phyloP scores from a whole-genome alignment of 441 rosid species.

The Pelargonium myrrhifolium region DNA sequence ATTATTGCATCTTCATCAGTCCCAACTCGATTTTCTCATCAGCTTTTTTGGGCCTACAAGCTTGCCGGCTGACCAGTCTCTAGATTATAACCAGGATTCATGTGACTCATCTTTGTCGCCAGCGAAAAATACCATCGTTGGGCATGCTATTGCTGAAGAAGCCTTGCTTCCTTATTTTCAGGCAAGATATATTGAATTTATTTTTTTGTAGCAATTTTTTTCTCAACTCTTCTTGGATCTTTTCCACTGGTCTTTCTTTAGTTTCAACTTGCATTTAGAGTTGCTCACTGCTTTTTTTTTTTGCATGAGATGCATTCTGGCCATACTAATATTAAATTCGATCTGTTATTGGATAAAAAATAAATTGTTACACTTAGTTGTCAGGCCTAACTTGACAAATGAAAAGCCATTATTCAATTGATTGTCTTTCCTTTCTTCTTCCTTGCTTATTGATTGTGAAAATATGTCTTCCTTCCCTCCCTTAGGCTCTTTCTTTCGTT shows the following conservation, averaged over 20 bases:
- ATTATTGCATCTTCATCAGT: conserved; percentile 87
- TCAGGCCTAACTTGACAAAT: too few relatives aligned
- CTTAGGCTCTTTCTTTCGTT: conserved; percentile 4
- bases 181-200: conserved; percentile 36
- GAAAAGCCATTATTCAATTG: too few relatives aligned
- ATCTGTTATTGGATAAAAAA: neutral
- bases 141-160: conserved; percentile 36
- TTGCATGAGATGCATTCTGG: neutral
- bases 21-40: conserved; percentile 88
- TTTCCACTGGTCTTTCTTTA: conserved; percentile 10
- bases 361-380: neutral
- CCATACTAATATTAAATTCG: neutral
- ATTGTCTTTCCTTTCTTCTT: too few relatives aligned
- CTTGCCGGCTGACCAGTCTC: conserved; percentile 36
- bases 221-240: conserved; percentile 8
- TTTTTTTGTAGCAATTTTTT: conserved; percentile 11
- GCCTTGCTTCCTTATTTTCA: conserved; percentile 97
- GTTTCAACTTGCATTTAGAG: conserved; percentile 1
- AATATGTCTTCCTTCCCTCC: neutral
- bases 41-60: conserved; percentile 61
- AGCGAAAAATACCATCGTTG: conserved; percentile 21
- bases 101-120: conserved; percentile 30
- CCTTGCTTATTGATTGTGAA: neutral
- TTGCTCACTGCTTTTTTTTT: neutral
- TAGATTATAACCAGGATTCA: conserved; percentile 22